Percentiles rank a stretch among this genome's conserved stretches.
Conservation (phyloP, 805 yeast species). For the Dipodascus geniculatus region DNA sequence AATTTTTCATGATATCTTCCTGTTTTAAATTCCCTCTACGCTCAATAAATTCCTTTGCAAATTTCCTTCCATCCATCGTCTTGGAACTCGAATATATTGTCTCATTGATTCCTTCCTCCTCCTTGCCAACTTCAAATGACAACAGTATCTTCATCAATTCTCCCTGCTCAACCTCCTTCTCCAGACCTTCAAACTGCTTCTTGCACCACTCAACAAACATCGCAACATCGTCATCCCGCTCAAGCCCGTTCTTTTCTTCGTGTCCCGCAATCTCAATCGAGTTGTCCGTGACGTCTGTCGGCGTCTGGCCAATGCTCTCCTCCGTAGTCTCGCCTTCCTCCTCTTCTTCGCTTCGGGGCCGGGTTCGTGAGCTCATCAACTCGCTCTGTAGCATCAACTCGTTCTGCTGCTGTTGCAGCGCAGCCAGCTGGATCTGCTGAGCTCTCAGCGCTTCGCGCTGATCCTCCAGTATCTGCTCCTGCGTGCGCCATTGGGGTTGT, state of each 20-base stretch:
- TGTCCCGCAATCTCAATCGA: neutral
- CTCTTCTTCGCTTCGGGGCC: neutral
- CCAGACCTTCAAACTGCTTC: neutral
- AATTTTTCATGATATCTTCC: neutral
- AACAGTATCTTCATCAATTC: neutral
- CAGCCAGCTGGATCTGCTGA: neutral
- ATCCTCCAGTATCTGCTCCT: neutral
- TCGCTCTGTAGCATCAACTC: neutral
- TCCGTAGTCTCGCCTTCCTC: neutral
- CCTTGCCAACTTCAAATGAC: neutral
- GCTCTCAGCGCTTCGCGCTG: neutral
- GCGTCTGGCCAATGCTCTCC: neutral
- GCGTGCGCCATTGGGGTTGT: neutral
- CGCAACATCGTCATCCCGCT: neutral
- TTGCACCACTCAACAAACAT: neutral
- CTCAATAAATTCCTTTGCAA: neutral
- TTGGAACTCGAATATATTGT: neutral
- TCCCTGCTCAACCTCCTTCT: neutral
- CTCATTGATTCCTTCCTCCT: neutral
- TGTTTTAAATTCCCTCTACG: neutral
- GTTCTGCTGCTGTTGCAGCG: neutral
- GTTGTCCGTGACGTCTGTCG: neutral
- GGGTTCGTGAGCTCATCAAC: neutral
- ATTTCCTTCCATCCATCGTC: neutral
- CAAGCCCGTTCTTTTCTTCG: neutral